Conservation (phyloP, 2,329 filamentous ascomycete species). For the Xylariaceae sp. region DNA sequence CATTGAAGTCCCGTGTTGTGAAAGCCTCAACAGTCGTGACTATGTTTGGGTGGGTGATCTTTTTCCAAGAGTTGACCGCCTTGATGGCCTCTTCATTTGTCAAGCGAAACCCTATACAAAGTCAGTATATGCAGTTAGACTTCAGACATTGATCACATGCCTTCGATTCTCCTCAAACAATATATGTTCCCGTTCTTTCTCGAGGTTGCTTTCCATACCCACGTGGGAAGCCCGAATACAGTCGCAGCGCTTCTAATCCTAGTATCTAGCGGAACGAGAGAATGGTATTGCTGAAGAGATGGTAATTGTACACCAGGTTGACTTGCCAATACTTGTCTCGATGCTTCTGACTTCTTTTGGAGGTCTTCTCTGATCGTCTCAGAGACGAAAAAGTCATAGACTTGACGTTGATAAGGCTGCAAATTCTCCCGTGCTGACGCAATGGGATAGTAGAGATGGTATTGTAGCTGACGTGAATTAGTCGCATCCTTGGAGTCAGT, state of each 20-base stretch:
- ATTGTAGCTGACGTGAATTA: conserved; percentile 58
- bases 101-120: conserved; percentile 65
- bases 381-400: conserved; percentile 88
- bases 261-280: conserved; percentile 82
- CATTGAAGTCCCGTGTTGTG: conserved; percentile 86
- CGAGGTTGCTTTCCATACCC: conserved; percentile 92
- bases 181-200: conserved; percentile 87
- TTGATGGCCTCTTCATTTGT: conserved; percentile 87
- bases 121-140: conserved; percentile 6
- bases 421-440: conserved; percentile 72
- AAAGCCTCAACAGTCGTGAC: conserved; percentile 90
- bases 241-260: conserved; percentile 72
- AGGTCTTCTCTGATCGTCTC: conserved; percentile 84
- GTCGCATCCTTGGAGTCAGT: background rate
- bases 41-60: conserved; percentile 73
- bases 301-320: conserved; percentile 57
- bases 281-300: conserved; percentile 84
- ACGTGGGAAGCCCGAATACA: conserved; percentile 83
- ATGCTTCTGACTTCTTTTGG: conserved; percentile 82
- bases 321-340: conserved; percentile 79
- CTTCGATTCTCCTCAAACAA: conserved; percentile 80
- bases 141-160: conserved; percentile 31
- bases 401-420: conserved; percentile 76
- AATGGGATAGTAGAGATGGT: conserved; percentile 88
- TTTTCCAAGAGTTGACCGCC: conserved; percentile 84